Base-by-base conservation (phyloP, 2,329 filamentous ascomycete species). In the Colletotrichum spaethianum region DNA sequence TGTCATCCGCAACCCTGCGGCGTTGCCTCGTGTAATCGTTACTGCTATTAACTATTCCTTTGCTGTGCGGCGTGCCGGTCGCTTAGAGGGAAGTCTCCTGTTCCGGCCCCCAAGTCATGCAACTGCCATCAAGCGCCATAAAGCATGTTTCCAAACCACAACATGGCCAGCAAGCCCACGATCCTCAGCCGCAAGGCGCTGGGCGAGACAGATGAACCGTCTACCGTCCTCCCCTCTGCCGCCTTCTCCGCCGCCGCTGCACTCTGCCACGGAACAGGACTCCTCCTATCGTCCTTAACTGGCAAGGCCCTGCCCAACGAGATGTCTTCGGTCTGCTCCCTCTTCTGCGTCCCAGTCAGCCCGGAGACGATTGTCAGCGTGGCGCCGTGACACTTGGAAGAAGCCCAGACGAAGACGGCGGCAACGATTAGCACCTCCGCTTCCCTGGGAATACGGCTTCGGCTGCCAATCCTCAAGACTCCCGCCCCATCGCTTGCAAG, bases 401-500 rank as follows among this genome's bases (percentile, higher is more conserved):
- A 60, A 5, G 70, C 52, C 69, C 69, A 74, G 31, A 74, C 44
- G 16, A 81, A 75, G 44, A 81, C 28, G 33, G 74, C 72, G 31
- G 74, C 73, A 72, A 81, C 76, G 9, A 78, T 50, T 28, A 75
- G 74, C 65, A 36, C 75, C 65, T 64, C 68, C n/a, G 20, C 36
- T 44, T 76, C 63, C 12, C 74, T 75, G 28, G 48, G 52, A 4
- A 63, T 20, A 26, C 18, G 53, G n/a, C 64, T 52, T 23, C 28
- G 53, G 31, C 63, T 46, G 12, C 75, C 73, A 42, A 76, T 67
- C 64, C 83, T 76, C 20, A 90, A 80, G n/a, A 86, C 74, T 0
- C 85, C 86, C 48, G 84, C 85, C 8, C 86, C 85, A 75, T 90
- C 87, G 11, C 84, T 87, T 11, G 86, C 87, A 36, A 90, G 83